Percentiles rank a stretch among this genome's conserved stretches.
Conservation (phyloP, 805 yeast genomes). For the Kodamaea leandrae region DNA sequence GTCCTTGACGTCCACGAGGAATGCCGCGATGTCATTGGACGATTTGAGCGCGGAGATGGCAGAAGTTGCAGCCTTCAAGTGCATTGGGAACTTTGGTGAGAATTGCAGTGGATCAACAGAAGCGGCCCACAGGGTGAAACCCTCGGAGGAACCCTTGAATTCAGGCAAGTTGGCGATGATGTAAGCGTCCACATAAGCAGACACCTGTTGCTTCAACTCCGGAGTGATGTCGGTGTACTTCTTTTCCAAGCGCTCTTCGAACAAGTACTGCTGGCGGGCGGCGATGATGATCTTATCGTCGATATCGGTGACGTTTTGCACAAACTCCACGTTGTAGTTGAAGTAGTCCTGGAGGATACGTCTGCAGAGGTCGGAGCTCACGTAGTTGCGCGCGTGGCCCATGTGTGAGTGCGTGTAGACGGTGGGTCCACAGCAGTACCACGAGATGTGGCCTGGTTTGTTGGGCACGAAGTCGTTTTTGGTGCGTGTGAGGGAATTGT, state of each 20-base stretch:
- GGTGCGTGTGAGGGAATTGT: slow-evolving; percentile 78
- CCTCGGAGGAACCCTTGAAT: slow-evolving; percentile 27
- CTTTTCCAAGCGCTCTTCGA: slow-evolving; percentile 51
- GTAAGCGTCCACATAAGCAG: slow-evolving; percentile 47
- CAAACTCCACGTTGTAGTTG: slow-evolving; percentile 82
- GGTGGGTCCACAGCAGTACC: slow-evolving; percentile 99
- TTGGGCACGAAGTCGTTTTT: slow-evolving; percentile 79
- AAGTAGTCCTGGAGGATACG: slow-evolving; percentile 86
- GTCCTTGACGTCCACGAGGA: slow-evolving; percentile 60
- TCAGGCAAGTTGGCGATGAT: slow-evolving; percentile 55
- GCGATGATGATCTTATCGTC: slow-evolving; percentile 95
- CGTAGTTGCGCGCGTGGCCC: slow-evolving; percentile 99
- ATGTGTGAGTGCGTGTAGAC: slow-evolving; percentile 94
- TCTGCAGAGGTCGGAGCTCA: slow-evolving; percentile 89
- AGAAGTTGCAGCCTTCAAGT: slow-evolving; percentile 60
- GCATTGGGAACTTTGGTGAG: slow-evolving; percentile 88
- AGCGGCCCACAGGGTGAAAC: slow-evolving; percentile 52
- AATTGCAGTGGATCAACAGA: slow-evolving; percentile 49
- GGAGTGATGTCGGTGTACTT: slow-evolving; percentile 26
- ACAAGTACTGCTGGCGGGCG: slow-evolving; percentile 85
- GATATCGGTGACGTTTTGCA: slow-evolving; percentile 97
- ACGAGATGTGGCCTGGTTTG: slow-evolving; percentile 62
- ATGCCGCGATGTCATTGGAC: slow-evolving; percentile 26
- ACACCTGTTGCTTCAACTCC: slow-evolving; percentile 38
- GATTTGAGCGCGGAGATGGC: slow-evolving; percentile 45